Conservation (phyloP, 805 yeast species). For the Wickerhamiella bombiphila region DNA sequence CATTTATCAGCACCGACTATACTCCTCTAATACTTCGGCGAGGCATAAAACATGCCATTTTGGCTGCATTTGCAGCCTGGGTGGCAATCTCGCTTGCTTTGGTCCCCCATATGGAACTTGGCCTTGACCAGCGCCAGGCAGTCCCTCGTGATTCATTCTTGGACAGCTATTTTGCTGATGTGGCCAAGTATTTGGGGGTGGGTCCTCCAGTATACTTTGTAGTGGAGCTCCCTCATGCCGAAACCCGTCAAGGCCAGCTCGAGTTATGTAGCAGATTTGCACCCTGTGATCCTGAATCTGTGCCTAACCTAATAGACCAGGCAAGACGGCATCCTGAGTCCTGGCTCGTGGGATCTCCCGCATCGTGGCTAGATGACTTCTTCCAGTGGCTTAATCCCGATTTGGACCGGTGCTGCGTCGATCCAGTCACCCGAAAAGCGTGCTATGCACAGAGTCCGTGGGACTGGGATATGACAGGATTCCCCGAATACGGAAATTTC, state of each 20-base stretch:
- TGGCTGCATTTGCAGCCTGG: conserved; percentile 44
- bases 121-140: conserved; percentile 82
- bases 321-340: conserved; percentile 61
- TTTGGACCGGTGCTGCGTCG: conserved; percentile 65
- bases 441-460: conserved; percentile 43
- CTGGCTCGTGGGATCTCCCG: conserved; percentile 64
- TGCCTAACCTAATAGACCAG: conserved; percentile 70
- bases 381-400: conserved; percentile 76
- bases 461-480: conserved; percentile 56
- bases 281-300: conserved; percentile 62
- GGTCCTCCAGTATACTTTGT: conserved; percentile 92
- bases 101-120: conserved; percentile 56
- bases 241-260: conserved; percentile 48
- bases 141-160: conserved; percentile 73
- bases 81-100: conserved; percentile 54
- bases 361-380: conserved; percentile 90
- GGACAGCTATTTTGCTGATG: conserved; percentile 63
- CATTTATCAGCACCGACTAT: conserved; percentile 25
- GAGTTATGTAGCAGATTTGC: conserved; percentile 77
- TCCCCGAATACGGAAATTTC: conserved; percentile 65
- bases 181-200: conserved; percentile 56
- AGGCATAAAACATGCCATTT: conserved; percentile 32
- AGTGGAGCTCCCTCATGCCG: conserved; percentile 51
- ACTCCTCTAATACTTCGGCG: conserved; percentile 45
- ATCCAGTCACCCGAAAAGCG: conserved; percentile 14